Base-by-base conservation (phyloP, 352 stramenopile species). In the Blastocystis sp. region DNA sequence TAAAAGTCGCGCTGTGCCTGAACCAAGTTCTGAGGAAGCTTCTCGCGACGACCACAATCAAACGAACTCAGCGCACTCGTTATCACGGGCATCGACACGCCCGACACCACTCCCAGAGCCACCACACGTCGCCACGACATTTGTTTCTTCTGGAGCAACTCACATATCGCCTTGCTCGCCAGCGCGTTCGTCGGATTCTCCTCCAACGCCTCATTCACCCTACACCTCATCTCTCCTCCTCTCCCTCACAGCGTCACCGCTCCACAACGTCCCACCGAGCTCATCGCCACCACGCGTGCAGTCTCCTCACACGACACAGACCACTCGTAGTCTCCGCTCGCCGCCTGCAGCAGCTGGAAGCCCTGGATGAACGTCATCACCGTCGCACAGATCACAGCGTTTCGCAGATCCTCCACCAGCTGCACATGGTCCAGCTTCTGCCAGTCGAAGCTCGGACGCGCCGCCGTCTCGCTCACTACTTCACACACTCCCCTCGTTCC, bases 41-140 rank as follows among this genome's bases (percentile, higher is more conserved):
- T 91, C 76, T 93, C 92, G 76, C 94, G 92, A 88, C 96, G 93
- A 92, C 98, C 98, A 88, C 92, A 92, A 92, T 99, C 96, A 88
- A 96, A 98, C 91, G 98, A 99, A 84, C 91, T 94, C 42, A 99
- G 90, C 75, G 94, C 97, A 36, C 90, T 93, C 86, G 91, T 91
- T 87, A 97, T 92, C 69, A 90, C 92, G 27, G 94, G 94, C 72
- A 90, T 90, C 16, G 94, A 91, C 87, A 97, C 95, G 86, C 94
- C 94, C 85, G 89, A 94, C n/a, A 94, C 94, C 42, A 98, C 93
- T 21, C 92, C 93, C 3, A 98, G 92, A 44, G 93, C 95, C 21
- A 98, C 93, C 56, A 98, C 93, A 84, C 95, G 92, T 87, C 96
- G 91, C 96, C 96, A 99, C 77, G 93, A 92, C 88, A 94, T 92